Percentiles rank a stretch among this genome's conserved stretches.
These are phyloP conservation scores for Populus nigra DNA, from an alignment of 345 rosid species.

Conservation along the genomic window DNA sequence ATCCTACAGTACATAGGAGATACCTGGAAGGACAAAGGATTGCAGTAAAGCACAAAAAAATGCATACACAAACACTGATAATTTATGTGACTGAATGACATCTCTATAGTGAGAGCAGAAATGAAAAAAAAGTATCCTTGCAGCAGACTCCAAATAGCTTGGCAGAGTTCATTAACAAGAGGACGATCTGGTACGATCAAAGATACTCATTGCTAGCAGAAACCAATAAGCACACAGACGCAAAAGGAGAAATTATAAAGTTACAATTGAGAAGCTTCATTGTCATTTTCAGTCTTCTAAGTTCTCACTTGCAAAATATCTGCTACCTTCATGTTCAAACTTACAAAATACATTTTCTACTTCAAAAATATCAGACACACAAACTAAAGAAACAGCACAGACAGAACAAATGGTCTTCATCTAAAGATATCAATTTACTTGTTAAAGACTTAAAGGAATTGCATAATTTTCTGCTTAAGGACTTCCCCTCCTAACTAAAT, in stretches of 20 bases:
- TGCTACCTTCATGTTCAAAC: not conserved
- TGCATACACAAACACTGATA: not conserved
- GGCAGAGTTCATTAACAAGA: too few species aligned
- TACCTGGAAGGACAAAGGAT: slow-evolving; percentile 44
- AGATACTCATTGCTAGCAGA: not conserved
- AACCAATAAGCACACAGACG: too few species aligned
- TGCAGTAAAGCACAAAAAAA: not conserved
- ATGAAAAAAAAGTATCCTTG: too few species aligned
- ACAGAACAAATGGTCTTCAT: not conserved
- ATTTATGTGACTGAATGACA: not conserved
- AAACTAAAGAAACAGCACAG: not conserved
- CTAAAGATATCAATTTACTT: not conserved
- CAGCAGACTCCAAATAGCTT: too few species aligned
- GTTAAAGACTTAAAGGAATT: not conserved
- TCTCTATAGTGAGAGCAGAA: not conserved
- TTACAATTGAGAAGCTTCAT: too few species aligned
- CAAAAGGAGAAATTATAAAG: too few species aligned
- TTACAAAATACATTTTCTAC: not conserved
- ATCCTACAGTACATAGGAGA: slow-evolving; percentile 96
- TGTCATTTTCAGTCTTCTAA: too few species aligned
- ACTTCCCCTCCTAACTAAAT: not conserved
- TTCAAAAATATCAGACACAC: not conserved
- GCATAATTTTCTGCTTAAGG: not conserved
- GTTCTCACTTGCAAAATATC: too few species aligned
- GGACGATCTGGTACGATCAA: not conserved